Conservation (phyloP, 129 eudicot genomes). For the Helianthus tuberosus region DNA sequence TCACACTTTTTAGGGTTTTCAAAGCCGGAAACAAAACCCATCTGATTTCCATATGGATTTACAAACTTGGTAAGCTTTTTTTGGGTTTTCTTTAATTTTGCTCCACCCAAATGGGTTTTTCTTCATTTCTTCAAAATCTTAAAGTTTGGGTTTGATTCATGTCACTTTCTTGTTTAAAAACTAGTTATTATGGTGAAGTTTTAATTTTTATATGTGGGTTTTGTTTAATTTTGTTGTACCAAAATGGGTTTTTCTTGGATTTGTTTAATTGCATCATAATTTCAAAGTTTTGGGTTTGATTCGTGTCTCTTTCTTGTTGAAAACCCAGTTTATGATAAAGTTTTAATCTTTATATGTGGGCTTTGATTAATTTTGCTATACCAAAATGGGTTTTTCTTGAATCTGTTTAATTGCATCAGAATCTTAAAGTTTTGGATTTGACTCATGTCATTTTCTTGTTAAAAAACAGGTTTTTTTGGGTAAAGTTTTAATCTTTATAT, state of each 20-base stretch:
- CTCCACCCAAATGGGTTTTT: constrained; percentile 26
- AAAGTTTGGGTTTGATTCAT: not conserved
- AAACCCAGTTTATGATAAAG: not conserved
- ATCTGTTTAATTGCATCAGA: too few relatives aligned
- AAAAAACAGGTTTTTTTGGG: constrained; percentile 7
- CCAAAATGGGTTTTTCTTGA: too few relatives aligned
- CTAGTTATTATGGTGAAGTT: not conserved
- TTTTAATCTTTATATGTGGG: not conserved
- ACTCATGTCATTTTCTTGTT: too few relatives aligned
- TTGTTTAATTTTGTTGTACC: constrained; percentile 17
- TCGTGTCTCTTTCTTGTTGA: not conserved
- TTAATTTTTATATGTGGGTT: too few relatives aligned
- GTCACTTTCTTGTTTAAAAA: not conserved
- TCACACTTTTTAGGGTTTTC: constrained; percentile 26
- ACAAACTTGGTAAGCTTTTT: constrained; percentile 31
- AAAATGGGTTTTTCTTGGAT: constrained; percentile 16
- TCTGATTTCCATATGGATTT: constrained; percentile 4
- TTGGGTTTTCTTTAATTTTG: constrained; percentile 32
- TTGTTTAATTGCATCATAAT: not conserved
- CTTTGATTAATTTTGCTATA: too few relatives aligned
- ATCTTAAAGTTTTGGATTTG: not conserved
- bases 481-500: not conserved
- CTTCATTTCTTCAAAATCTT: not conserved
- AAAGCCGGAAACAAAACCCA: constrained; percentile 13
- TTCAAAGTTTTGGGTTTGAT: too few relatives aligned